These are phyloP conservation scores for Fraxinus platypoda DNA, from an alignment of 305 asterid species.

Conservation along the genomic window DNA sequence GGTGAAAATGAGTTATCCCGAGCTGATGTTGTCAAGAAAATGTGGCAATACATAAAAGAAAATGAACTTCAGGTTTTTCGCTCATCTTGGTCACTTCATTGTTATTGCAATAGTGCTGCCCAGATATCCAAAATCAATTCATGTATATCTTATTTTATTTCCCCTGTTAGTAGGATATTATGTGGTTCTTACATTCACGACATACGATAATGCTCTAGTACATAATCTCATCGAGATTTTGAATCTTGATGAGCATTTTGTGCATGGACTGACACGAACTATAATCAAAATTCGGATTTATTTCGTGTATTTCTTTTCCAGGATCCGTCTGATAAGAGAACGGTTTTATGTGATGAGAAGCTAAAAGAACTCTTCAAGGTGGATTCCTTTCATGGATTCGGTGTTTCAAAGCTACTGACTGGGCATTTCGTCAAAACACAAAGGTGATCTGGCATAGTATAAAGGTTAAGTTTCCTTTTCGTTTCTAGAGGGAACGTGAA, in stretches of 20 bases:
- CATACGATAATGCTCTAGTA: not conserved
- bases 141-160: not conserved
- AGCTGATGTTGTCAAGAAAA: slow-evolving; percentile 38
- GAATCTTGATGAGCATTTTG: not conserved
- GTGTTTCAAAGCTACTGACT: slow-evolving; percentile 35
- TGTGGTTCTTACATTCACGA: not conserved
- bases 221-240: not conserved
- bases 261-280: not conserved
- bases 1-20: slow-evolving; percentile 39
- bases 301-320: slow-evolving; percentile 8
- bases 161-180: not conserved
- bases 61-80: slow-evolving; percentile 43
- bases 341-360: slow-evolving; percentile 38
- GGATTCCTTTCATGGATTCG: slow-evolving; percentile 41
- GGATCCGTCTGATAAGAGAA: slow-evolving; percentile 42
- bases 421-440: slow-evolving; percentile 35
- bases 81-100: slow-evolving; percentile 1
- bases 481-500: not conserved
- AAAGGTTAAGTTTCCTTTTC: not conserved
- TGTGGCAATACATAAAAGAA: slow-evolving; percentile 47
- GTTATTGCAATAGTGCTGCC: not conserved
- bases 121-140: not conserved
- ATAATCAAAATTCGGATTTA: not conserved
- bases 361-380: slow-evolving; percentile 40
- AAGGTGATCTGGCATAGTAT: not conserved